These are phyloP conservation scores for Isabelozyma gotoi DNA, from an alignment of 805 yeast species.

Conservation along the genomic window DNA sequence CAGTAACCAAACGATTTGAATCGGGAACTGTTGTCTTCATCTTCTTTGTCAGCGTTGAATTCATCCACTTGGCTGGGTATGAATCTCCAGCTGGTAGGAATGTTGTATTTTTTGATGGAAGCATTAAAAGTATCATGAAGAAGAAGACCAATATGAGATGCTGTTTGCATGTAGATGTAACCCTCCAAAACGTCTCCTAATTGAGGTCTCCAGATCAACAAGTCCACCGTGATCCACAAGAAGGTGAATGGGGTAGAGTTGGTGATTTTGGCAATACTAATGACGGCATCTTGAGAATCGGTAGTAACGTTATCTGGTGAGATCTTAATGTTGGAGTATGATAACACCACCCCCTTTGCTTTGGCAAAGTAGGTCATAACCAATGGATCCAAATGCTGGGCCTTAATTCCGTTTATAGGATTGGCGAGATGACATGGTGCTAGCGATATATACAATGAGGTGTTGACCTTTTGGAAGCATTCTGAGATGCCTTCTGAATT, in stretches of 20 bases:
- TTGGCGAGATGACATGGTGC: slow-evolving; percentile 76
- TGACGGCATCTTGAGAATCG: slow-evolving; percentile 38
- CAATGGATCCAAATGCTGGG: slow-evolving; percentile 88
- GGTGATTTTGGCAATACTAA: slow-evolving; percentile 63
- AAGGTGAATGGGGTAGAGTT: slow-evolving; percentile 86
- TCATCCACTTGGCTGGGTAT: slow-evolving; percentile 77
- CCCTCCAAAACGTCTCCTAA: slow-evolving; percentile 89
- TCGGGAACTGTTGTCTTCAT: slow-evolving; percentile 20
- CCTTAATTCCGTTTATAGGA: slow-evolving; percentile 77
- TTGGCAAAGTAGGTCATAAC: slow-evolving; percentile 76
- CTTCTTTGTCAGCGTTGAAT: slow-evolving; percentile 18
- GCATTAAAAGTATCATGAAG: slow-evolving; percentile 95
- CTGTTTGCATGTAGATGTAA: slow-evolving; percentile 85
- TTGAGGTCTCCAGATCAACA: slow-evolving; percentile 87
- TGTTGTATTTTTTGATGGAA: slow-evolving; percentile 76
- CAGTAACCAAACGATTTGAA: slow-evolving; percentile 78
- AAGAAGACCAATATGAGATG: slow-evolving; percentile 89
- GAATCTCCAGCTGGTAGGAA: slow-evolving; percentile 87
- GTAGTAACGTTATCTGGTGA: slow-evolving; percentile 38
- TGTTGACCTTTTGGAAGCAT: slow-evolving; percentile 63
- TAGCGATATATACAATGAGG: slow-evolving; percentile 74
- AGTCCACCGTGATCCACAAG: slow-evolving; percentile 80
- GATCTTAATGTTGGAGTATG: slow-evolving; percentile 67
- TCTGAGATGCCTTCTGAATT: slow-evolving; percentile 53
- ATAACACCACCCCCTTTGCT: slow-evolving; percentile 79